A percentile compares a stretch with the other conserved stretches of the same genome.
Conservation (phyloP, 768 basidiomycete species). For the Russula compacta region DNA sequence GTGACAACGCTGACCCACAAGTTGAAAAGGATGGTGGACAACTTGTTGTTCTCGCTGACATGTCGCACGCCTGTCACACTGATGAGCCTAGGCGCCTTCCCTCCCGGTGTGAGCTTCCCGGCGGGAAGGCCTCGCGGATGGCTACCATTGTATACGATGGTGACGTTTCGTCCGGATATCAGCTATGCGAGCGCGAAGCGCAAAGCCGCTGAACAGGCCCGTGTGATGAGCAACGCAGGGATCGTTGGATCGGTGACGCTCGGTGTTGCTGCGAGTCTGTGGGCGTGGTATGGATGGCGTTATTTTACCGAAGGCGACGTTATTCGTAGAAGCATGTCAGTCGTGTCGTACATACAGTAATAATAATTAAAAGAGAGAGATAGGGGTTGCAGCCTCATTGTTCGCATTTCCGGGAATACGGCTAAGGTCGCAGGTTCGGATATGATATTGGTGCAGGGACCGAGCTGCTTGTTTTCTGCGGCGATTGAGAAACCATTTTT, state of each 20-base stretch:
- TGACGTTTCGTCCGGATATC: conserved; percentile 94
- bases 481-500: conserved; percentile 14
- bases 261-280: conserved; percentile 4
- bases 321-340: conserved; percentile 15
- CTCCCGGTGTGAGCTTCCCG: conserved; percentile 23
- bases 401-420: conserved; percentile 14
- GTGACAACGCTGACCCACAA: conserved; percentile 77
- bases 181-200: conserved; percentile 75
- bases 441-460: conserved; percentile 15
- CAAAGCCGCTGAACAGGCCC: conserved; percentile 62
- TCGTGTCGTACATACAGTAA: neutral
- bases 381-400: conserved; percentile 15
- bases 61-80: conserved; percentile 40
- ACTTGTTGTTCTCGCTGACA: conserved; percentile 56
- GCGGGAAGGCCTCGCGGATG: conserved; percentile 58
- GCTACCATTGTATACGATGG: conserved; percentile 95
- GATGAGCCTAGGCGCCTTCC: conserved; percentile 34
- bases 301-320: conserved; percentile 19
- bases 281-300: conserved; percentile 18
- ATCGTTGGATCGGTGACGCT: conserved; percentile 22
- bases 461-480: conserved; percentile 15
- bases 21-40: conserved; percentile 73
- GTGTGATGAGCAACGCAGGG: conserved; percentile 43
- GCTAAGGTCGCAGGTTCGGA: conserved; percentile 13
- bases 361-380: conserved; percentile 15